Base-by-base conservation (phyloP, 163 green algal genomes). In the Chloroidium sp. region DNA sequence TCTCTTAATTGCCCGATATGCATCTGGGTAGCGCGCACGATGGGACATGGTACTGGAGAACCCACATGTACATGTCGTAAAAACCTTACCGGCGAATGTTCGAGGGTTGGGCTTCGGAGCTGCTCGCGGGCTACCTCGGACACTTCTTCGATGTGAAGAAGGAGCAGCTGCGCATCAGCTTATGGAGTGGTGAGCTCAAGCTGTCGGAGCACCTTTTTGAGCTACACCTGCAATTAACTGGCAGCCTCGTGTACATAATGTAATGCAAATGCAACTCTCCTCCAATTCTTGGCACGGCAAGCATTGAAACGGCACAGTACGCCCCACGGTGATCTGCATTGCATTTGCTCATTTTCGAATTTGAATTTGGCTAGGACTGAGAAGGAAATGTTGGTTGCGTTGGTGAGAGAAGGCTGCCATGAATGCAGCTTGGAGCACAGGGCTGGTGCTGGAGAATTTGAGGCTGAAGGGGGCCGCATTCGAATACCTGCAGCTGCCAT, bases 121-220 rank as follows among this genome's bases (percentile, higher is more conserved):
- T 94, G 36, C 77, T 97, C 8, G 90, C 90, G 0, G 86, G 85
- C 72, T 93, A 88, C 58, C 81, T 97, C 10, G 94, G 94, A 3
- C 90, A 92, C 4, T 95, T 96, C 62, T 76, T 97, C 10, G 91
- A 97, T 76, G 87, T 97, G n/a, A 90, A 94, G 69, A 84, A 80
- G 12, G 93, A 97, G 75, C 86, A 93, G 82, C 86, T 97, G 77
- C 86, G 86, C 59, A 90, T 97, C 74, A 93, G 87, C 69, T 83
- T 97, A 0, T 97, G 92, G 92, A 90, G 88, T 75, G 92, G 92
- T 95, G 76, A 68, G 90, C 10, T 2, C 61, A 59, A 36, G 36
- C 36, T 36, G 36, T 36, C 36, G 36, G 36, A 36, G 36, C 36
- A 36, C 36, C 36, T 36, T 36, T 36, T 36, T 36, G 36, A 36